Evolutionary conservation across 106 monocot genomes (phyloP), one percentile per base, ranked within the genome.

Genomic region (Dendrobium chrysotoxum): DNA sequence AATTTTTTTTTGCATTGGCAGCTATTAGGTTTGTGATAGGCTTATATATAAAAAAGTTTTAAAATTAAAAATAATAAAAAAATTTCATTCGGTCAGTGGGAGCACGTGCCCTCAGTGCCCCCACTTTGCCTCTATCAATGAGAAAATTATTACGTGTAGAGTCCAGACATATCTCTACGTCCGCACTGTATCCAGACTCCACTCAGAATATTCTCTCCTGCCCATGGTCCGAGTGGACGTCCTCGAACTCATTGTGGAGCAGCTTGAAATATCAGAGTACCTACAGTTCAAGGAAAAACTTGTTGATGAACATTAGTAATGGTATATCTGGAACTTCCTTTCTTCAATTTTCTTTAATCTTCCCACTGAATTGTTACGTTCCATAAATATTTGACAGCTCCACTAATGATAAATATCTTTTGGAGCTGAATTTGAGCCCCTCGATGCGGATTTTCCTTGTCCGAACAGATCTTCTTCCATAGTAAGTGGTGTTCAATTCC

Each of bases 401-500:
- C n/a, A n/a, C n/a, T 40, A 79, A 90, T 66, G 91, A 92, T 86
- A 67, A 53, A 5, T 92, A 86, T 75, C 71, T 84, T 17, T 83
- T 97, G 54, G 96, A 97, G 80, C 90, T 94, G 46, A 94, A 97
- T 41, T 94, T 35, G 94, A 97, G 83, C 94, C 96, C 2, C 94
- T 97, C 85, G 94, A 92, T 82, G 87, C 87, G 0, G 61, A 84
- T 21, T 83, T 89, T 45, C 96, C 96, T 11, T 86, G 85, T 26
- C 94, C 89, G 1, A 97, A 42, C 79, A 84, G 87, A 23, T 92
- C 96, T 31, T 90, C 96, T 6, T 97, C 92, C 4, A 94, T 97
- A 40, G 96, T 94, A 45, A 96, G 93, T 66, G 92, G 96, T 18
- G 96, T 93, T 64, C 96, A 93, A 84, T 96, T 96, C 81, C 92